Conservation (phyloP, 2,329 filamentous ascomycete genomes). For the Orbilia oligospora region DNA sequence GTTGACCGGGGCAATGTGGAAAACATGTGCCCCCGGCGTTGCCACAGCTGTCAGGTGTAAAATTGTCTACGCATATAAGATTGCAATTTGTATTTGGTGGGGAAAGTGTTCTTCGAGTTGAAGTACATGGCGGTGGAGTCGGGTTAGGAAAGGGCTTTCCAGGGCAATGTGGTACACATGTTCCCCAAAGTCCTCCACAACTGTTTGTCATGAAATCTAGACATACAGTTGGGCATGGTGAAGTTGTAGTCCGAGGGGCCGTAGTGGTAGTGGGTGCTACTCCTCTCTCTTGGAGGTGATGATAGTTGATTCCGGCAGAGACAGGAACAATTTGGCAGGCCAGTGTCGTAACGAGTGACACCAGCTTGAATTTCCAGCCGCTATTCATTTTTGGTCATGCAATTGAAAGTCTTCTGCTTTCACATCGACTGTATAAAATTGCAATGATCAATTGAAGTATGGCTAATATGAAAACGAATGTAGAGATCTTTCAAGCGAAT, state of each 20-base stretch:
- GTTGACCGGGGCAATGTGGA: not conserved
- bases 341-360: slow-evolving; percentile 8
- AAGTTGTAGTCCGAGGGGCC: too few relatives aligned
- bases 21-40: slow-evolving; percentile 13
- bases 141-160: slow-evolving; percentile 10
- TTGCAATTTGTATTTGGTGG: slow-evolving; percentile 10
- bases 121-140: slow-evolving; percentile 7
- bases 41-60: slow-evolving; percentile 12
- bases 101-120: too few relatives aligned
- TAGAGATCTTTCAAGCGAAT: slow-evolving; percentile 12
- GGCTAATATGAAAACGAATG: slow-evolving; percentile 2
- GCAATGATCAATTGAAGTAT: not conserved
- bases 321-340: not conserved
- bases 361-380: not conserved
- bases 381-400: slow-evolving; percentile 2
- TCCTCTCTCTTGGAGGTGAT: not conserved
- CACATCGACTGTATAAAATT: not conserved
- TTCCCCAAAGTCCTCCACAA: slow-evolving; percentile 15
- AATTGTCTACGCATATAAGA: slow-evolving; percentile 8
- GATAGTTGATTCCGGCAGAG: not conserved
- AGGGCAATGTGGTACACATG: slow-evolving; percentile 15
- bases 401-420: not conserved
- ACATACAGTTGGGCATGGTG: slow-evolving; percentile 27
- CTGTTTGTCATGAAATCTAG: slow-evolving; percentile 11
- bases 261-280: not conserved